Conservation (phyloP, 768 basidiomycete genomes). For the Scleroderma bovista region DNA sequence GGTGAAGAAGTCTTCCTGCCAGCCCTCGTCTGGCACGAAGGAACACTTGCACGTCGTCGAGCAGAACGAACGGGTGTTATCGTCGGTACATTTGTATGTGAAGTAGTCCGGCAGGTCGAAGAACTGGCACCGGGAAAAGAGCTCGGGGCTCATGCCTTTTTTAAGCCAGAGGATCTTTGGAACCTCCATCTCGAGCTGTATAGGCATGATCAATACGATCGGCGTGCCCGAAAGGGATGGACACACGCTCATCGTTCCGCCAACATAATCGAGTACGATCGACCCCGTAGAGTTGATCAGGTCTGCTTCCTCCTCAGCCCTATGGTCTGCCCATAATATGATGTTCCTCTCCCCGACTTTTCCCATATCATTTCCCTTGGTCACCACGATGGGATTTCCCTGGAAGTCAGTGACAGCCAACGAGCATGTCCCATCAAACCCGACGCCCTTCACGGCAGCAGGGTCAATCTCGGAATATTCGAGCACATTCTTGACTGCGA, state of each 20-base stretch:
- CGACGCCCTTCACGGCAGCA: slow-evolving; percentile 72
- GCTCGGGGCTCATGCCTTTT: slow-evolving; percentile 67
- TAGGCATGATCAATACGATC: not conserved
- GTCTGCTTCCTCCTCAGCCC: slow-evolving; percentile 88
- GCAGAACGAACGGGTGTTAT: slow-evolving; percentile 75
- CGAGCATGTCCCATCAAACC: slow-evolving; percentile 96
- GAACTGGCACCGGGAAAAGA: slow-evolving; percentile 75
- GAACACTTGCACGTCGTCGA: slow-evolving; percentile 96
- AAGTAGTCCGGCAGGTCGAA: slow-evolving; percentile 94
- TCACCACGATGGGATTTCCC: slow-evolving; percentile 72
- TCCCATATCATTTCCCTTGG: slow-evolving; percentile 60
- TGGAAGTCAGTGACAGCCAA: slow-evolving; percentile 76
- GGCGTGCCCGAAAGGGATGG: not conserved
- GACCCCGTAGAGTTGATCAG: slow-evolving; percentile 83
- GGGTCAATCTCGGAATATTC: slow-evolving; percentile 49
- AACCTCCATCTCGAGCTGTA: slow-evolving; percentile 94
- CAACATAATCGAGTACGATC: slow-evolving; percentile 88
- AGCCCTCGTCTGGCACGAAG: slow-evolving; percentile 81
- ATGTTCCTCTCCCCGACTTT: slow-evolving; percentile 65
- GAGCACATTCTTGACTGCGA: slow-evolving; percentile 60
- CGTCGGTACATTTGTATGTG: slow-evolving; percentile 83
- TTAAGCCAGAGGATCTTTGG: slow-evolving; percentile 98
- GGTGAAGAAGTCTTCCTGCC: slow-evolving; percentile 85
- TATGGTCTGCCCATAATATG: slow-evolving; percentile 95
- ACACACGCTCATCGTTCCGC: slow-evolving; percentile 89